phyloP scores from a whole-genome alignment of 306 rosid species.

The Lathyrus oleraceus region DNA sequence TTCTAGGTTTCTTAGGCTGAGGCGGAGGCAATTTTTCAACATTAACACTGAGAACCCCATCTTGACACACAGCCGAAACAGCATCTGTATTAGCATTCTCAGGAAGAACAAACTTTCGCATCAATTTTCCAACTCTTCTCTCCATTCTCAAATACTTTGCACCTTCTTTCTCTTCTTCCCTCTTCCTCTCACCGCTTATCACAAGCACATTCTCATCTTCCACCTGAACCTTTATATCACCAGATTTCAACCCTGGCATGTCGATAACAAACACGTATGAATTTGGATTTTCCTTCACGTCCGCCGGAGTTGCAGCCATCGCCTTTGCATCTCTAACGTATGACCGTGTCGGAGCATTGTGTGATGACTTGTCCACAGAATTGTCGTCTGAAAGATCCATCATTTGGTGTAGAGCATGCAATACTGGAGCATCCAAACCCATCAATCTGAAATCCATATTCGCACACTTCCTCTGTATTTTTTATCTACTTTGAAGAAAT shows the following conservation, averaged over 20 bases:
- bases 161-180: constrained; percentile 82
- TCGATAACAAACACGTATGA: constrained; percentile 71
- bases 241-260: constrained; percentile 85
- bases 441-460: too few relatives aligned
- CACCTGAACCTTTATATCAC: constrained; percentile 82
- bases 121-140: constrained; percentile 75
- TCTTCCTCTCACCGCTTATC: constrained; percentile 80
- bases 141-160: constrained; percentile 79
- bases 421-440: too few relatives aligned
- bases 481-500: too few relatives aligned
- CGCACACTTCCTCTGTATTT: too few relatives aligned
- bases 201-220: constrained; percentile 78
- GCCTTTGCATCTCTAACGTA: constrained; percentile 83
- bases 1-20: constrained; percentile 72
- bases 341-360: constrained; percentile 54
- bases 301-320: constrained; percentile 85
- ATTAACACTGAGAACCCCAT: constrained; percentile 78
- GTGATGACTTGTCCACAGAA: too few relatives aligned
- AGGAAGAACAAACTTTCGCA: constrained; percentile 81
- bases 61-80: constrained; percentile 43
- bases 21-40: constrained; percentile 85
- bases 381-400: too few relatives aligned
- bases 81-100: too few relatives aligned
- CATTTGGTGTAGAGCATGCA: too few relatives aligned
- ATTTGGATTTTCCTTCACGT: constrained; percentile 66